Base-by-base conservation (phyloP, 108 stramenopile genomes). In the Aurantiochytrium sp. region DNA sequence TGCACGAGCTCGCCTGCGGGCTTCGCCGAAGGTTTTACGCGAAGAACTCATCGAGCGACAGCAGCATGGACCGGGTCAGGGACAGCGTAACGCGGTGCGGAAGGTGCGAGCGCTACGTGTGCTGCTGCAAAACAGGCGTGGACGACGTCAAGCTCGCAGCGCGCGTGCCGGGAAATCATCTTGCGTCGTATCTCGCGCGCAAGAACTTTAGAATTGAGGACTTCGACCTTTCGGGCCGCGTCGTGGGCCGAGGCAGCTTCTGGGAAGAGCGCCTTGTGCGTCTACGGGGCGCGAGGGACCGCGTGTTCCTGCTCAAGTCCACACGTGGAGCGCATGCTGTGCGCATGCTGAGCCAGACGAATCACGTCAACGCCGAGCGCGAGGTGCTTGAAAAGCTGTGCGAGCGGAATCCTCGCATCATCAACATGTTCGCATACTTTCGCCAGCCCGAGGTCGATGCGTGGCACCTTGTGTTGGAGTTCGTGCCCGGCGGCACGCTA, bases 21-120 rank as follows among this genome's bases (percentile, higher is more conserved):
- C n/a, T n/a, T n/a, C n/a, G n/a, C n/a, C n/a, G n/a, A n/a, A n/a
- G n/a, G n/a, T n/a, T n/a, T n/a, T n/a, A n/a, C n/a, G n/a, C n/a
- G n/a, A n/a, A n/a, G n/a, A n/a, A n/a, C n/a, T n/a, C n/a, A n/a
- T n/a, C n/a, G n/a, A n/a, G n/a, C n/a, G n/a, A n/a, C n/a, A n/a
- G n/a, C n/a, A n/a, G n/a, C n/a, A 81, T 81, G 73, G 73, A 81
- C 73, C 73, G 42, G 10, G 73, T 81, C 24, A 6, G 73, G 21
- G 30, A 81, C 73, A 39, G 8, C 2, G 21, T 81, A 12, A 81
- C 73, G 45, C 39, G 73, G 12, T 81, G 73, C 45, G 39, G 45
- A 17, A 24, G 45, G 8, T 81, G 73, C 45, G 24, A 81, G 73
- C 45, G 45, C 45, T 81, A 81, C 30, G 45, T 81, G 39, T 81